Percentiles rank a stretch among this genome's conserved stretches.
These are phyloP conservation scores for Groenewaldozyma auringiensis DNA, from an alignment of 1,139 yeast species.

Conservation along the genomic window DNA sequence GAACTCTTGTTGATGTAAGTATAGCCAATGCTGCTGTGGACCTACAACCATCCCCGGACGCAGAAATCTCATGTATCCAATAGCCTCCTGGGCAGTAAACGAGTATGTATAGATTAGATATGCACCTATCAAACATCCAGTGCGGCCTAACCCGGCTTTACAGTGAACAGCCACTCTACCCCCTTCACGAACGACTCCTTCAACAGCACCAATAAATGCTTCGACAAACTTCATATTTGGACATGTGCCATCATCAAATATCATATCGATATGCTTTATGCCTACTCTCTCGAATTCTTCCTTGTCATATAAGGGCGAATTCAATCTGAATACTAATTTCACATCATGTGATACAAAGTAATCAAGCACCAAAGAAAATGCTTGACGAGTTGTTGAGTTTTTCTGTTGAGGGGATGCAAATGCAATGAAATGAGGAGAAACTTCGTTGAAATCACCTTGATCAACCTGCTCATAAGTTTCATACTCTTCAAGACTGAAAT, in stretches of 20 bases:
- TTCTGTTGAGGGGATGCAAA: constrained; percentile 95
- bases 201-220: constrained; percentile 90
- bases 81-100: constrained; percentile 93
- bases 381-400: constrained; percentile 30
- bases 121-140: constrained; percentile 96
- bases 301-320: constrained; percentile 83
- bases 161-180: constrained; percentile 97
- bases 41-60: constrained; percentile 99
- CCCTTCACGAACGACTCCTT: constrained; percentile 70
- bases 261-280: constrained; percentile 87
- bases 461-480: constrained; percentile 94
- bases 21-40: constrained; percentile 98
- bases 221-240: constrained; percentile 91
- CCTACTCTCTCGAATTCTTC: constrained; percentile 74
- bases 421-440: constrained; percentile 91
- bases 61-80: constrained; percentile 90
- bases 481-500: constrained; percentile 84
- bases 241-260: constrained; percentile 96
- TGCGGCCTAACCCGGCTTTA: constrained; percentile 95
- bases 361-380: constrained; percentile 67
- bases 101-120: constrained; percentile 93
- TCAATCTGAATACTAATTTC: constrained; percentile 81
- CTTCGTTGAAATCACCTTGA: constrained; percentile 89
- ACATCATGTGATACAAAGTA: constrained; percentile 69
- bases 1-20: constrained; percentile 89